These are phyloP conservation scores for Verruconis gallopava DNA, from an alignment of 2,329 filamentous ascomycete genomes.

Conservation along the genomic window DNA sequence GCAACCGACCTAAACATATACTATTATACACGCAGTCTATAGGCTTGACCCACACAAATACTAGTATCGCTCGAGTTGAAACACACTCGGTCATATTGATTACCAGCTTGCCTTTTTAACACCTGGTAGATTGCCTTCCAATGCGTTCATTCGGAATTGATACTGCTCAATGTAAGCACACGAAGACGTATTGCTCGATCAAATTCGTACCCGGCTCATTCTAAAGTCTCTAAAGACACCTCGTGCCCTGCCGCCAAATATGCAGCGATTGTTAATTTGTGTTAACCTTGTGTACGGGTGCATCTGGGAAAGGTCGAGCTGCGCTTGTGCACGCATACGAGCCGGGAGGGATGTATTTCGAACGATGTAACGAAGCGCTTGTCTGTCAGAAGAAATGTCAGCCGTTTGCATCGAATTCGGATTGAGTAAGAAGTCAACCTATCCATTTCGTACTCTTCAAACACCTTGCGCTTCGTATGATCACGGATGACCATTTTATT, in stretches of 20 bases:
- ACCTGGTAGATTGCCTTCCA: constrained; percentile 74
- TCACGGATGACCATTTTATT: constrained; percentile 83
- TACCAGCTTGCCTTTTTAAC: constrained; percentile 98
- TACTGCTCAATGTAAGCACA: too few relatives aligned
- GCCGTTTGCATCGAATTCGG: not conserved
- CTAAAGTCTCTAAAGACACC: constrained; percentile 91
- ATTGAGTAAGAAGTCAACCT: constrained; percentile 42
- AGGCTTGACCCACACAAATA: too few relatives aligned
- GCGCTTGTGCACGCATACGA: constrained; percentile 76
- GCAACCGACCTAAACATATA: too few relatives aligned
- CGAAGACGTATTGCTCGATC: too few relatives aligned
- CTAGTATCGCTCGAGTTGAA: too few relatives aligned
- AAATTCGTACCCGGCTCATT: constrained; percentile 63
- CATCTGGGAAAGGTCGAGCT: constrained; percentile 89
- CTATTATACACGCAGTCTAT: too few relatives aligned
- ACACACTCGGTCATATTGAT: too few relatives aligned
- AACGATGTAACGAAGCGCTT: constrained; percentile 72
- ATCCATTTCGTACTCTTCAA: constrained; percentile 74
- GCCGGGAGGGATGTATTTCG: constrained; percentile 79
- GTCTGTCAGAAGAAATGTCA: constrained; percentile 40
- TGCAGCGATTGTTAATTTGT: constrained; percentile 88
- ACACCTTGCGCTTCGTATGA: constrained; percentile 92
- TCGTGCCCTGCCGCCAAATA: constrained; percentile 76
- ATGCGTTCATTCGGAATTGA: constrained; percentile 82
- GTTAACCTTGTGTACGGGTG: constrained; percentile 88